Percentiles rank a stretch among this genome's conserved stretches.
phyloP scores from a whole-genome alignment of 257 asterid genomes.

The Salvia rosmarinus region DNA sequence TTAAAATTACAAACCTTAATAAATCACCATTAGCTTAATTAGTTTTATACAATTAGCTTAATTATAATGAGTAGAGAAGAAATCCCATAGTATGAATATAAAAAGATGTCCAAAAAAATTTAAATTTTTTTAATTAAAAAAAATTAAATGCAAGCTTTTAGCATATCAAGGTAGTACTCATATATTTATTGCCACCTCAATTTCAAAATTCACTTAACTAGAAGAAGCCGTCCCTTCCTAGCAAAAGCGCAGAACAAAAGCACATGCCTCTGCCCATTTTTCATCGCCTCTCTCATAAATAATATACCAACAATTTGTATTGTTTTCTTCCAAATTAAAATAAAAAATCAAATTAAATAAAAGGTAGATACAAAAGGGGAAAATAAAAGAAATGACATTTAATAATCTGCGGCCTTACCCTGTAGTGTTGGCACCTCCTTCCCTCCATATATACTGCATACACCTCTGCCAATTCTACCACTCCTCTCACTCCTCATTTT shows the following conservation, averaged over 20 bases:
- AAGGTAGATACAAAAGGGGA: conserved; percentile 8
- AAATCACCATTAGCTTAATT: conserved; percentile 23
- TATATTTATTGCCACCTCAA: conserved; percentile 32
- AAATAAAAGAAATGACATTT: conserved; percentile 41
- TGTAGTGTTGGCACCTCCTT: conserved; percentile 48
- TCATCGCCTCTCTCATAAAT: conserved; percentile 42
- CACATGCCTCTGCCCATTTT: conserved; percentile 66
- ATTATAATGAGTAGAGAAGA: no score
- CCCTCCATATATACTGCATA: conserved; percentile 71
- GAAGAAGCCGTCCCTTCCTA: conserved; percentile 44
- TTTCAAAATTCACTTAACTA: conserved; percentile 21
- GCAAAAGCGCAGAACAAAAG: conserved; percentile 70
- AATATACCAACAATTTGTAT: neutral
- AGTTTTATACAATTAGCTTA: no score
- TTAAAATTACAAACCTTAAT: neutral
- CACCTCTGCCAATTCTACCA: conserved; percentile 35
- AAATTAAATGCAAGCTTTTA: no score
- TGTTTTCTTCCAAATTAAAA: neutral
- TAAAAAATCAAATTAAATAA: neutral
- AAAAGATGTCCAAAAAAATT: no score
- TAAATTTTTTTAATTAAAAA: no score
- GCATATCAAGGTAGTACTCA: no score
- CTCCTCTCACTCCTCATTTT: conserved; percentile 35
- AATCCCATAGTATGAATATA: no score
- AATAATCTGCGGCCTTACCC: conserved; percentile 46